Evolutionary conservation across 306 rosid species (phyloP).

Genomic region (Fragaria iinumae): DNA sequence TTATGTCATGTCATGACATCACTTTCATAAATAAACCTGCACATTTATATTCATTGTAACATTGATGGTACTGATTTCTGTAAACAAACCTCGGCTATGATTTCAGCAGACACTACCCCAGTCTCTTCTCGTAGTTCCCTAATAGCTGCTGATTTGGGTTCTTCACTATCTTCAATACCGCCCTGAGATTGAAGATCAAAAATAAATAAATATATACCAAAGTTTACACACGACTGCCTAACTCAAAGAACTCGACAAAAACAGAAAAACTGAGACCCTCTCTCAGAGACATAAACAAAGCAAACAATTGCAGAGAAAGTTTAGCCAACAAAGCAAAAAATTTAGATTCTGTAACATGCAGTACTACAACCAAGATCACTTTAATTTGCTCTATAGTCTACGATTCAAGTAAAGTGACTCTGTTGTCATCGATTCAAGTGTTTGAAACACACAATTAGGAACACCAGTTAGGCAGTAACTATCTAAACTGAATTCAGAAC

Average conservation of each 20-base stretch:
- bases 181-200: slow-evolving; percentile 53
- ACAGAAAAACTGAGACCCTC: not conserved
- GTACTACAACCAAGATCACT: not conserved
- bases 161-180: slow-evolving; percentile 94
- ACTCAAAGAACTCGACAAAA: slow-evolving; percentile 15
- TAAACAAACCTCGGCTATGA: slow-evolving; percentile 66
- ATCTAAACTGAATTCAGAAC: not conserved
- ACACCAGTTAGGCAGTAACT: not conserved
- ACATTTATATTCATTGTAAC: not conserved
- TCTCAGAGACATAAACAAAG: not conserved
- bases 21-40: not conserved
- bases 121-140: slow-evolving; percentile 94
- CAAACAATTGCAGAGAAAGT: slow-evolving; percentile 7
- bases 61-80: not conserved
- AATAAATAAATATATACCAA: not conserved
- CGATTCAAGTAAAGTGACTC: not conserved
- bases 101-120: slow-evolving; percentile 80
- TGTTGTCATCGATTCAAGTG: not conserved
- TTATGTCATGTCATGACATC: slow-evolving; percentile 9
- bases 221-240: not conserved
- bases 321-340: not conserved
- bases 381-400: not conserved
- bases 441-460: not conserved
- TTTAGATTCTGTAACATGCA: not conserved
- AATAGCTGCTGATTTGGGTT: slow-evolving; percentile 80